Base-by-base conservation (phyloP, 805 yeast genomes). In the Metschnikowia shivogae region DNA sequence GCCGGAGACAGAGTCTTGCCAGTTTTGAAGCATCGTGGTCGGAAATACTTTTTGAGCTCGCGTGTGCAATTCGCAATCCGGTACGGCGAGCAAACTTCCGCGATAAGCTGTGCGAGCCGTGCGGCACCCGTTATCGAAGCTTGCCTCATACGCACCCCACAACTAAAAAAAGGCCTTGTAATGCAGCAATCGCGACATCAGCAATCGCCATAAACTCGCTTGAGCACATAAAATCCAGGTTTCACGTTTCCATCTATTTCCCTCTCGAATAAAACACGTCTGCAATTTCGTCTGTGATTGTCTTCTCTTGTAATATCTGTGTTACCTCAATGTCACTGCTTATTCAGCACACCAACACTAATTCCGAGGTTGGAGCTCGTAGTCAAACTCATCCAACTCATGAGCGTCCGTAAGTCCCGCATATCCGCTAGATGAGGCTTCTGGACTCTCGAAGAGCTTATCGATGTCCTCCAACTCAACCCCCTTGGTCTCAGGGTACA, bases 401-500 rank as follows among this genome's bases (percentile, higher is more conserved):
- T 59, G 56, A 8, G 38, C 55, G 33, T 32, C 46, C 19, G 41
- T 44, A 12, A 45, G 42, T 28, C 43, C 43, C 27, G 29, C 36
- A 40, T 50, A 48, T 20, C 37, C 44, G 1, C 51, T 47, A 3
- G 62, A 46, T 19, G 55, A 55, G 13, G 51, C 51, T 13, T 52
- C 51, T 45, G 64, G 62, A 12, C 33, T 43, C 38, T 64, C 67
- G 51, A 71, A 70, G 19, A 69, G 61, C 27, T 52, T 38, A 51
- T 71, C 75, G 13, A 71, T 69, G 37, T 70, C 67, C 53, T 71
- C 76, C 34, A 71, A 57, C 53, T 71, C 76, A 13, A 68, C 61
- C 4, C 74, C 74, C 51, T 68, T 71, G 13, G 76, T 71, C 49
- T 71, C 76, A 1, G 76, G 76, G 48, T 68, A 71, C 44, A 60